These are phyloP conservation scores for Stentor roeselii DNA, from an alignment of 73 alveolate species.

Conservation along the genomic window DNA sequence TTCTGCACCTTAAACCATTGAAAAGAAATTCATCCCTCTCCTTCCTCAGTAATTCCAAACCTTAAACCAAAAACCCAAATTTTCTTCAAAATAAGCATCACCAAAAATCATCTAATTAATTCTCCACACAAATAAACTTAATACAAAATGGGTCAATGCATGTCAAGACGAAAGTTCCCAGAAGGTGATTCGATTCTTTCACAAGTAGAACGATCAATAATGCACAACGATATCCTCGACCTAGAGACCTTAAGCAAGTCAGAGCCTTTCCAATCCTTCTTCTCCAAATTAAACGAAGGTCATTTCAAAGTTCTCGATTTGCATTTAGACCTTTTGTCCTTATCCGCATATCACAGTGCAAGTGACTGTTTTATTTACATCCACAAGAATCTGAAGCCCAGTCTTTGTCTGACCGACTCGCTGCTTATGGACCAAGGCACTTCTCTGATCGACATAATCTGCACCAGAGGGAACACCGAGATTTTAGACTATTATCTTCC, in stretches of 20 bases:
- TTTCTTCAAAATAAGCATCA: too few relatives aligned
- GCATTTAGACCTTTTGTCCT: neutral
- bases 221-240: neutral
- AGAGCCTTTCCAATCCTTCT: neutral
- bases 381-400: neutral
- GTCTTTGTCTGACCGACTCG: neutral
- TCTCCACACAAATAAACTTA: too few relatives aligned
- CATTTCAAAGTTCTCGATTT: neutral
- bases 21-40: too few relatives aligned
- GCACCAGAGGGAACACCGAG: neutral
- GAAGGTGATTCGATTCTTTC: neutral
- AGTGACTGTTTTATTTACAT: neutral
- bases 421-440: neutral
- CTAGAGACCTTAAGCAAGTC: neutral
- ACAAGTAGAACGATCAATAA: neutral
- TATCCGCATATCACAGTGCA: neutral
- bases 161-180: too few relatives aligned
- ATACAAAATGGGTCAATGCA: neutral
- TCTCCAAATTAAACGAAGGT: neutral
- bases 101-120: too few relatives aligned
- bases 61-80: too few relatives aligned
- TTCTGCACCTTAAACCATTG: too few relatives aligned
- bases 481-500: slow-evolving; percentile 17
- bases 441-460: neutral
- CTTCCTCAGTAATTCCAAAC: too few relatives aligned